These are phyloP conservation scores for Protomyces inouyei DNA, from an alignment of 1,139 yeast species.

Conservation along the genomic window DNA sequence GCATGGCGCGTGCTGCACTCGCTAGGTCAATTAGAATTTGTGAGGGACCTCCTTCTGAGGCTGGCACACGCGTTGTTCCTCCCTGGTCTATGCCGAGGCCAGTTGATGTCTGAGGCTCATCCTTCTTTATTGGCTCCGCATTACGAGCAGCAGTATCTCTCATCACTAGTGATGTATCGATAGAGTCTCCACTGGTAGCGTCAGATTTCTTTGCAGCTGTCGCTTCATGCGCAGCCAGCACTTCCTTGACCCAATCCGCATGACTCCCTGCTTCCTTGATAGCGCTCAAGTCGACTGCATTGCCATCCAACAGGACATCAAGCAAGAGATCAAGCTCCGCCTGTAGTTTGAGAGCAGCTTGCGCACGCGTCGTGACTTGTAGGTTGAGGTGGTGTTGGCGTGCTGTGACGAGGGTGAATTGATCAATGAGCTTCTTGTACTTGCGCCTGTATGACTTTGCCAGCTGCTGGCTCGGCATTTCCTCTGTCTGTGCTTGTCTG, in stretches of 20 bases:
- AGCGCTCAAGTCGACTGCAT: not conserved
- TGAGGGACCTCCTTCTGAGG: not conserved
- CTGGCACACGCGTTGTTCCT: not conserved
- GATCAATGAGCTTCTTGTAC: conserved; percentile 18
- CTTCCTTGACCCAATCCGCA: not conserved
- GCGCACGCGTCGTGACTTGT: conserved; percentile 2
- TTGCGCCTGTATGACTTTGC: conserved; percentile 22
- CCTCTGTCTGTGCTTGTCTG: not conserved
- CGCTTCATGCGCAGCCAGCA: not conserved
- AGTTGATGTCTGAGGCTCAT: not conserved
- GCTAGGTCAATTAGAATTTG: not conserved
- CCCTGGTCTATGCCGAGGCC: not conserved
- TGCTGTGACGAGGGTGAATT: conserved; percentile 2
- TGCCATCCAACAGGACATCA: conserved; percentile 5
- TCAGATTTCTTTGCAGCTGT: not conserved
- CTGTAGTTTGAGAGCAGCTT: conserved; percentile 9
- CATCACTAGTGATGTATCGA: not conserved
- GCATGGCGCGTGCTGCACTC: not conserved
- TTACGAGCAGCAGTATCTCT: not conserved
- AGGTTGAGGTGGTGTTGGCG: conserved; percentile 3
- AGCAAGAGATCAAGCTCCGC: conserved; percentile 19
- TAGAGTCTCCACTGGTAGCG: not conserved
- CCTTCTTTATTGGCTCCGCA: not conserved
- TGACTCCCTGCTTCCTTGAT: not conserved
- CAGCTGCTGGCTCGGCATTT: conserved; percentile 10